Conservation (phyloP, 164 flowering plant species). For the Protea cynaroides region DNA sequence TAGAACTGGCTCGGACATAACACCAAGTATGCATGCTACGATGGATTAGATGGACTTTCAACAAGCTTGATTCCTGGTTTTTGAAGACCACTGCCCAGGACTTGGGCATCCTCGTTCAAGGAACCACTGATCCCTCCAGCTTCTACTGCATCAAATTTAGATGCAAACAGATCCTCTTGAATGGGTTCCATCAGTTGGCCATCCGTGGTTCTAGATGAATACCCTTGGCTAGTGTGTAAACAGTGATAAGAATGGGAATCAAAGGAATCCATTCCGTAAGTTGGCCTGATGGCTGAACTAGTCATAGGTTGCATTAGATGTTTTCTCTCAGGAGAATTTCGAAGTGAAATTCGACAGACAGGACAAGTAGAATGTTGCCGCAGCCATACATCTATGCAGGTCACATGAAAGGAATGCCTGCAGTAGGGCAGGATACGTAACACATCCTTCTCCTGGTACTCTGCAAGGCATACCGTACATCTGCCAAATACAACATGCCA, state of each 20-base stretch:
- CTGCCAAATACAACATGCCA: conserved; percentile 27
- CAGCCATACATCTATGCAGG: conserved; percentile 92
- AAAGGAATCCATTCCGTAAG: conserved; percentile 26
- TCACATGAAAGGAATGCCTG: conserved; percentile 78
- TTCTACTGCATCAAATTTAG: conserved; percentile 31
- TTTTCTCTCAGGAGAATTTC: conserved; percentile 59
- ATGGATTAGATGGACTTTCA: conserved; percentile 53
- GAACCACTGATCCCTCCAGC: conserved; percentile 26
- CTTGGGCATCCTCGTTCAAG: conserved; percentile 19
- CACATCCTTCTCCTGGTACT: conserved; percentile 63
- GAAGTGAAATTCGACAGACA: conserved; percentile 76
- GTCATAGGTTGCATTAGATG: conserved; percentile 68
- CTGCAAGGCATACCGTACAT: conserved; percentile 82
- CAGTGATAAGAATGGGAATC: conserved; percentile 35
- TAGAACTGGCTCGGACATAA: conserved; percentile 10
- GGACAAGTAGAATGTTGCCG: conserved; percentile 93
- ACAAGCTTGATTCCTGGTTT: conserved; percentile 29
- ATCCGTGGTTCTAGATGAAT: conserved; percentile 28
- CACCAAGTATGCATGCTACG: conserved; percentile 4
- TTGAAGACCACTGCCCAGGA: conserved; percentile 3
- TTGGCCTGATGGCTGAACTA: conserved; percentile 57
- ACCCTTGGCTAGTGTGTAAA: conserved; percentile 27
- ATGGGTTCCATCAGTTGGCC: conserved; percentile 35
- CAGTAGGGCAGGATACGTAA: conserved; percentile 84
- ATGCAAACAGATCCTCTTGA: conserved; percentile 34